Conservation (phyloP, 192 early-diverging fungal genomes). For the Gryganskiella cystojenkinii region DNA sequence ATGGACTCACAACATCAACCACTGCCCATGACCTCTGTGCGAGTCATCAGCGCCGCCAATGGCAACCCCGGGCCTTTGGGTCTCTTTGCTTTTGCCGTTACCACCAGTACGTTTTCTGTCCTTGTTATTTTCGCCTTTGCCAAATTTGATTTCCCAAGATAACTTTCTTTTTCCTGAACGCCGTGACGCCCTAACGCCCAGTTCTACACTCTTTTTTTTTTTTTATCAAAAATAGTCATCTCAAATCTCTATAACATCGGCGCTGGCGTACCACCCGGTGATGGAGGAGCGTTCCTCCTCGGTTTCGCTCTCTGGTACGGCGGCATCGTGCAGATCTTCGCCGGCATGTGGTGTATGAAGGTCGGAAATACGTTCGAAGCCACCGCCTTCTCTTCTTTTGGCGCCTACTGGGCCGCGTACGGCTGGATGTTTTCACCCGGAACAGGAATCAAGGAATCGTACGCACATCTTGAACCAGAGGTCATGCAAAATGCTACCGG, state of each 20-base stretch:
- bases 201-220: not conserved
- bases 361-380: constrained; percentile 85
- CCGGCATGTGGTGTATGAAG: constrained; percentile 88
- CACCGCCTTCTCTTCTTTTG: constrained; percentile 76
- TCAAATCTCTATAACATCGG: constrained; percentile 72
- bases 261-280: constrained; percentile 63
- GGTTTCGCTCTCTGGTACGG: constrained; percentile 81
- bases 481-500: constrained; percentile 56
- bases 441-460: constrained; percentile 56
- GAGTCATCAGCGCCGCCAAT: constrained; percentile 43
- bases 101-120: constrained; percentile 57
- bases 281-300: constrained; percentile 60
- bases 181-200: not conserved
- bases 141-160: not conserved
- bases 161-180: not conserved
- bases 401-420: constrained; percentile 73
- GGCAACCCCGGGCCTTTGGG: constrained; percentile 77
- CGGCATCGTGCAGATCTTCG: constrained; percentile 80
- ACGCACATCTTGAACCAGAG: constrained; percentile 9
- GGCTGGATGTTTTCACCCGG: constrained; percentile 66
- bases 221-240: constrained; percentile 56
- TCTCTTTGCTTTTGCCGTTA: constrained; percentile 69
- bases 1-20: constrained; percentile 3
- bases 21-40: constrained; percentile 9
- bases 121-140: not conserved